Evolutionary conservation across 2,329 filamentous ascomycete species (phyloP).

Genomic region (Akanthomyces lecanii): DNA sequence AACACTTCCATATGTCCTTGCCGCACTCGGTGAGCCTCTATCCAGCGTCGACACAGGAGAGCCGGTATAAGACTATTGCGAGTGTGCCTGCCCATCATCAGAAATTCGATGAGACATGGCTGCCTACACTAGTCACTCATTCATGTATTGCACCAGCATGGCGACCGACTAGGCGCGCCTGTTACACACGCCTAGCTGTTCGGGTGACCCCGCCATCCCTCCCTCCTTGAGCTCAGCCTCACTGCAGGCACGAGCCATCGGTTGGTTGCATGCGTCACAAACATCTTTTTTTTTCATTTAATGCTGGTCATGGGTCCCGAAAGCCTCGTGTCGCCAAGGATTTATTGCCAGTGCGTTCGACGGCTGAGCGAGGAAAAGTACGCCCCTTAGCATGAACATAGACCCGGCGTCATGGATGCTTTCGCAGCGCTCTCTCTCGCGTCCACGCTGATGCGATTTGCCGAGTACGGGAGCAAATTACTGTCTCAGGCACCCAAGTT

Average conservation of each 20-base stretch:
- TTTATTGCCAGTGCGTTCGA: neutral
- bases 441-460: neutral
- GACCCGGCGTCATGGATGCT: conserved; percentile 2
- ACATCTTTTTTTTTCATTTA: neutral
- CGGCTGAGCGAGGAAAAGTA: neutral
- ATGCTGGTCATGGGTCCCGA: neutral
- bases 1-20: neutral
- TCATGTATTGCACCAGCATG: neutral
- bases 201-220: conserved; percentile 7
- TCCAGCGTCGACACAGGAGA: neutral
- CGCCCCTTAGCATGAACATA: neutral
- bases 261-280: neutral
- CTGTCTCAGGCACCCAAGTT: neutral
- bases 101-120: neutral
- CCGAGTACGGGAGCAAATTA: conserved; percentile 6
- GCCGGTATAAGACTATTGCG: neutral
- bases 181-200: neutral
- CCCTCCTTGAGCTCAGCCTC: conserved; percentile 2
- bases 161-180: neutral
- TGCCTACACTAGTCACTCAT: neutral
- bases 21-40: neutral
- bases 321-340: neutral
- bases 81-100: neutral
- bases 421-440: conserved; percentile 11
- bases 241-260: neutral